Evolutionary conservation across 345 rosid species (phyloP), one percentile per base, ranked within the genome.

Genomic region (Anacardium occidentale): DNA sequence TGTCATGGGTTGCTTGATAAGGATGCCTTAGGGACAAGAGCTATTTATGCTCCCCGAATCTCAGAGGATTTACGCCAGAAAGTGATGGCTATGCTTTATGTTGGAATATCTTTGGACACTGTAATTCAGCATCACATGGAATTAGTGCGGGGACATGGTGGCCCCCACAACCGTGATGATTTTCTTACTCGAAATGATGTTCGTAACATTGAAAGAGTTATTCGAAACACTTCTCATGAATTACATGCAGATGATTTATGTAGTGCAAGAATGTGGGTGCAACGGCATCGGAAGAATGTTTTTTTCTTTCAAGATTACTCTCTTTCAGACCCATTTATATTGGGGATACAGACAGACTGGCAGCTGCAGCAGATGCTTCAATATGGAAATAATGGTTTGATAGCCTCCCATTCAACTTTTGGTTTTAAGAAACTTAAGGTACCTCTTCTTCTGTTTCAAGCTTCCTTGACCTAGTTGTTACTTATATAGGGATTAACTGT

Each of bases 271-370:
- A 67, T 82, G 75, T 83, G 89, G 89, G 79, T 82, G 66, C 83
- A 78, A 54, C 82, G 87, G 37, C 87, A 86, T 71, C 83, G 72
- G 61, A 86, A 83, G 66, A 65, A 77, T 72, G 84, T 82, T 17
- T 86, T 86, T 76, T 82, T 78, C 83, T 86, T 76, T 75, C 85
- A 86, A 73, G 83, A 78, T 52, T 65, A 17, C 54, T 73, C 81
- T 52, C 71, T 21, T 50, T 20, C 79, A 13, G 83, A 82, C 70
- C 77, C 85, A 42, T 83, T 83, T 66, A 51, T 82, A 66, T 62
- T 86, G 78, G 89, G 87, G 34, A 75, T 83, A 67, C 89, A 86
- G 79, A 86, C 89, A 72, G 85, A 83, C 61, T 86, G 89, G 87
- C 89, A 86, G 80, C 76, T 86, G 80, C 83, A 83, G 42, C 89